Evolutionary conservation across 169 alveolate genomes (phyloP).

Genomic region (Plasmodium inui): DNA sequence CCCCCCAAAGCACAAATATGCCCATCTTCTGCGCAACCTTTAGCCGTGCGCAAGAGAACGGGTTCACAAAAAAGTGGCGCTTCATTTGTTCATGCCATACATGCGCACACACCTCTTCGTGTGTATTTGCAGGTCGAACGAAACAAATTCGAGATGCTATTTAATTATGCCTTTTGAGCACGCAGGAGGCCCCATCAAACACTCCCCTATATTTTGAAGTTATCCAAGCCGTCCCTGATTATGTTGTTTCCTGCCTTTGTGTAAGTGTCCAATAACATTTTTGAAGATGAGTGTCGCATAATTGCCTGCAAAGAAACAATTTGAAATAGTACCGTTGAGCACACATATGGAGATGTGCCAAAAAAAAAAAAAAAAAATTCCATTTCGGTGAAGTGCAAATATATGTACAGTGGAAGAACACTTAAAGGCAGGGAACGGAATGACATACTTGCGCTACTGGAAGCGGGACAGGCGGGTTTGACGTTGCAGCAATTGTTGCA

Average conservation of each 20-base stretch:
- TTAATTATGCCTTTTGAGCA: slow-evolving; percentile 7
- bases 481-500: slow-evolving; percentile 85
- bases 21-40: background rate
- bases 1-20: background rate
- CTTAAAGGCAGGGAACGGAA: background rate
- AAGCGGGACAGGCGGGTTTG: slow-evolving; percentile 84
- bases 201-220: slow-evolving; percentile 75
- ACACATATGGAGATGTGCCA: background rate
- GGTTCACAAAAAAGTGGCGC: background rate
- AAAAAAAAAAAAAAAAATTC: background rate
- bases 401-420: background rate
- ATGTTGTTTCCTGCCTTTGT: slow-evolving; percentile 83
- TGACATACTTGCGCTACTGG: slow-evolving; percentile 84
- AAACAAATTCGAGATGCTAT: background rate
- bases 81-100: background rate
- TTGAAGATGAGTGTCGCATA: slow-evolving; percentile 83
- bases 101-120: background rate
- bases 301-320: slow-evolving; percentile 77
- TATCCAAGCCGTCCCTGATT: slow-evolving; percentile 81
- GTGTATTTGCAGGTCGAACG: background rate
- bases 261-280: slow-evolving; percentile 83
- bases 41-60: background rate
- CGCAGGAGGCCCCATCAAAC: slow-evolving; percentile 32
- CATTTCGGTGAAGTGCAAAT: background rate
- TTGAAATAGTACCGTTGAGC: background rate